Percentiles rank a stretch among this genome's conserved stretches.
These are phyloP conservation scores for Verticillium albo-atrum DNA, from an alignment of 2,329 filamentous ascomycete genomes.

Conservation along the genomic window DNA sequence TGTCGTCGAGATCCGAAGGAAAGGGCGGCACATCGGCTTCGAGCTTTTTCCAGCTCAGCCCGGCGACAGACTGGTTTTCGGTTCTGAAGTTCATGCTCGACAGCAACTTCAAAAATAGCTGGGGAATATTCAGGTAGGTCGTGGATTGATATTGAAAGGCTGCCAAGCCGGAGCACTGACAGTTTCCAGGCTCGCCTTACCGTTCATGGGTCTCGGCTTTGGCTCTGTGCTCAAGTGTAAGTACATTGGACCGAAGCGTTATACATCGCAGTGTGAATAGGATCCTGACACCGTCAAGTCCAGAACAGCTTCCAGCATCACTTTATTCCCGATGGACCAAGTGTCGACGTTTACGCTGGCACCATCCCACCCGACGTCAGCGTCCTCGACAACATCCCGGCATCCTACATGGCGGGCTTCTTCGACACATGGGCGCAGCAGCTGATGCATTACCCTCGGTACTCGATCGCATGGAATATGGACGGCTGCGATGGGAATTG, in stretches of 20 bases:
- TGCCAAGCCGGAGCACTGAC: background rate
- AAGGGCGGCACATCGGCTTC: conserved; percentile 4
- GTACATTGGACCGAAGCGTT: too few species aligned
- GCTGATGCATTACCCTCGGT: conserved; percentile 13
- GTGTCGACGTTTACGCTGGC: conserved; percentile 13
- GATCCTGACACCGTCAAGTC: background rate
- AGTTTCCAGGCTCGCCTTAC: background rate
- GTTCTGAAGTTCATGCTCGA: conserved; percentile 6
- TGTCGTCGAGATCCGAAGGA: conserved; percentile 1
- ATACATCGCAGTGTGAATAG: too few species aligned
- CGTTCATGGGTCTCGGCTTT: conserved; percentile 8
- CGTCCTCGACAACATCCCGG: conserved; percentile 6
- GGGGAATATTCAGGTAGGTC: conserved; percentile 2
- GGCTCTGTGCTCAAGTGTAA: conserved; percentile 8
- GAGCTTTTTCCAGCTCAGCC: conserved; percentile 9
- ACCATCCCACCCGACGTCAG: conserved; percentile 9
- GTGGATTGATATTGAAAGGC: background rate
- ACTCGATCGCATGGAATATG: conserved; percentile 9
- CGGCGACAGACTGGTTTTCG: conserved; percentile 10
- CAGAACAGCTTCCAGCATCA: conserved; percentile 11
- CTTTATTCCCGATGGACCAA: conserved; percentile 7
- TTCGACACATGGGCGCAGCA: conserved; percentile 10
- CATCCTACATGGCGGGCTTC: conserved; percentile 12
- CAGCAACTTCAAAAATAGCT: conserved; percentile 1
- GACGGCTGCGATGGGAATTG: conserved; percentile 8